phyloP scores from a whole-genome alignment of 2,329 filamentous ascomycete genomes.

The Mycosphaerelloides madeirae region DNA sequence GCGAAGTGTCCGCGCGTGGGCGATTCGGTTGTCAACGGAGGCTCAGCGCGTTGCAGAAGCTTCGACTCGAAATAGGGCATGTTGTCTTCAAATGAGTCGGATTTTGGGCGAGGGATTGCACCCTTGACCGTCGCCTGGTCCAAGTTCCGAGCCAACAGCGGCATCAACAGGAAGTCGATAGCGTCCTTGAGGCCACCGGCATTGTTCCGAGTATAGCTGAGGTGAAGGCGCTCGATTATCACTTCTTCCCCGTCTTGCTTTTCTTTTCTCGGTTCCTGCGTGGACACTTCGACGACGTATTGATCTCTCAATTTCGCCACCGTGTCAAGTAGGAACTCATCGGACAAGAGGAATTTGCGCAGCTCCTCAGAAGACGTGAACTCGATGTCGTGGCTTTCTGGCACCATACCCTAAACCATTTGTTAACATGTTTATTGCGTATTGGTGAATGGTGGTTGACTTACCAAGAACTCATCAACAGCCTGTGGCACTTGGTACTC shows the following conservation, averaged over 20 bases:
- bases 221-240: conserved; percentile 45
- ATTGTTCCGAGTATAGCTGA: conserved; percentile 87
- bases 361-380: conserved; percentile 72
- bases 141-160: conserved; percentile 83
- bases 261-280: conserved; percentile 51
- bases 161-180: conserved; percentile 85
- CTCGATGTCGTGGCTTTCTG: conserved; percentile 87
- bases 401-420: conserved; percentile 74
- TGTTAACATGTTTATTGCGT: conserved; percentile 27
- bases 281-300: conserved; percentile 82
- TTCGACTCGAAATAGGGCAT: conserved; percentile 96
- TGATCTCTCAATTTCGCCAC: conserved; percentile 81
- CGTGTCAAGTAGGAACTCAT: conserved; percentile 75
- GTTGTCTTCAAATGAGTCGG: conserved; percentile 96
- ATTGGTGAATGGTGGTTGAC: conserved; percentile 15
- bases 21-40: conserved; percentile 73
- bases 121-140: conserved; percentile 84
- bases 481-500: conserved; percentile 98
- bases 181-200: conserved; percentile 92
- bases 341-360: conserved; percentile 74
- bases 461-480: conserved; percentile 85
- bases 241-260: conserved; percentile 38
- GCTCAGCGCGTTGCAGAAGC: conserved; percentile 85
- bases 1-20: conserved; percentile 85
- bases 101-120: conserved; percentile 95